Evolutionary conservation across 2,329 filamentous ascomycete species (phyloP), one percentile per base, ranked within the genome.

Genomic region (Colletotrichum shisoi): DNA sequence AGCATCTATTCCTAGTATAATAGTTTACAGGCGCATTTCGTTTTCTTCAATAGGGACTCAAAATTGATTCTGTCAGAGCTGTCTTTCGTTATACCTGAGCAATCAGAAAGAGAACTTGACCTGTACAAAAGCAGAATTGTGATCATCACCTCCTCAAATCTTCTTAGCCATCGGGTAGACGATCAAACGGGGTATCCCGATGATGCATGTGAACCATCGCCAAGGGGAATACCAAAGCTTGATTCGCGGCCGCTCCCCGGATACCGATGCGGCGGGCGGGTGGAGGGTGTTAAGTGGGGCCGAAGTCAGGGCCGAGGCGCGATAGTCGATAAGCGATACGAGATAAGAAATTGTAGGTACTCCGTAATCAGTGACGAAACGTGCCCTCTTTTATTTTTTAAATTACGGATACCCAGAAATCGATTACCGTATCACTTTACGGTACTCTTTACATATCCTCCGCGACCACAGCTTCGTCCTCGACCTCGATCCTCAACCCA

Each of bases 341-440:
- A 9, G 31, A 34, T 34, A 34, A 67, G 46, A 1, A 8, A 40
- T 24, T 31, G 48, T 64, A 64, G 42, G 56, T 60, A n/a, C n/a
- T n/a, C n/a, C n/a, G n/a, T n/a, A 67, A 67, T 64, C 54, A 68
- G 65, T 68, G 65, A 68, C 65, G 65, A 59, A 63, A 67, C 53
- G 39, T 37, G 34, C 42, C 9, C 48, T 63, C 63, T 62, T 56
- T 52, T 46, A 42, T 31, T 51, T 8, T 59, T 59, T 53, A 31
- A 49, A 39, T n/a, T n/a, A n/a, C n/a, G n/a, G n/a, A n/a, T 59
- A 59, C 31, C 8, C 31, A 34, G 31, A 67, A 59, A 9, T 58
- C 56, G 42, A 64, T 66, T 62, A 51, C 57, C 34, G 40, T 64
- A 58, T 56, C 57, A 34, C 46, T 39, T 42, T 34, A 34, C 31